phyloP scores from a whole-genome alignment of 2,329 filamentous ascomycete genomes.

The Sporothrix inflata region DNA sequence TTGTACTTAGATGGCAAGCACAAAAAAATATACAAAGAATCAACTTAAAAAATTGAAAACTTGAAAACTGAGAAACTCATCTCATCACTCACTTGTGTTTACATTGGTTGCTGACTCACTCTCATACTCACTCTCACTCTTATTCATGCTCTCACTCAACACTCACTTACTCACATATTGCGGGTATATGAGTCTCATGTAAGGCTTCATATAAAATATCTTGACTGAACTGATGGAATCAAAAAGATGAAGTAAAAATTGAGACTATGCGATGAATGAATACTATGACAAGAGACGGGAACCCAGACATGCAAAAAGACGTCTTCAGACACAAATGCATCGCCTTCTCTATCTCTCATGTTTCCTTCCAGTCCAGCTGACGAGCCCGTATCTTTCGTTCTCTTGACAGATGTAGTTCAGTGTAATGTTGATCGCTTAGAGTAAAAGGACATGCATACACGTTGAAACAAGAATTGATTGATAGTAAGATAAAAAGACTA shows the following conservation, averaged over 20 bases:
- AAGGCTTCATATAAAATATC: not conserved
- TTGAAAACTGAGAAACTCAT: not conserved
- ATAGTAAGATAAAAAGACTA: constrained; percentile 9
- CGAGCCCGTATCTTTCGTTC: not conserved
- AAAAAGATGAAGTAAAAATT: no score
- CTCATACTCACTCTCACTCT: not conserved
- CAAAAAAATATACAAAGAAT: not conserved
- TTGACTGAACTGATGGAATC: no score
- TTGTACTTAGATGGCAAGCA: not conserved
- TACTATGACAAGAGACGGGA: no score
- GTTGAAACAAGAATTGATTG: not conserved
- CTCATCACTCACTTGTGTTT: not conserved
- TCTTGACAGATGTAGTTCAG: not conserved
- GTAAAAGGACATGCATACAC: no score
- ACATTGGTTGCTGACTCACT: not conserved
- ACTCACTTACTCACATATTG: not conserved
- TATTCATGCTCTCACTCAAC: not conserved
- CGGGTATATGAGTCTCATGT: not conserved
- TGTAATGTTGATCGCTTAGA: no score
- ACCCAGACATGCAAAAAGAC: no score
- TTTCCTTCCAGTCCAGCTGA: no score
- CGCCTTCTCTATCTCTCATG: no score
- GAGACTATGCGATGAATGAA: no score
- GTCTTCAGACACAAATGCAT: not conserved
- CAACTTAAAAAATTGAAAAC: not conserved